A percentile compares a stretch with the other conserved stretches of the same genome.
phyloP scores from a whole-genome alignment of 768 basidiomycete species.

The Lentinula sp. region DNA sequence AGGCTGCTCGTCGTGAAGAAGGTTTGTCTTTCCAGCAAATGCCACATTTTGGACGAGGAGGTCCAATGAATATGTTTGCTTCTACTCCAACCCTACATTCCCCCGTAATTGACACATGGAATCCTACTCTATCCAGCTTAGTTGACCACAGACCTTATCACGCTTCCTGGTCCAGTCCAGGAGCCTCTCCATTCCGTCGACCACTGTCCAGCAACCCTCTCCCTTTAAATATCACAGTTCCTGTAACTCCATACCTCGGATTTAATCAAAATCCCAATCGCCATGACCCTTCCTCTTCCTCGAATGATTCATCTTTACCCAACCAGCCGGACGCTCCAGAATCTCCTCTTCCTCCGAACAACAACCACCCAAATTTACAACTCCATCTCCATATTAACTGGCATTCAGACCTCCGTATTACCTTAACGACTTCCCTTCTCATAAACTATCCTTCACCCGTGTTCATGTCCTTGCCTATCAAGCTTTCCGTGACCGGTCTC shows the following conservation, averaged over 20 bases:
- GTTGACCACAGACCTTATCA: not conserved
- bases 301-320: constrained; percentile 3
- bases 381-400: constrained; percentile 82
- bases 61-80: constrained; percentile 51
- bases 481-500: constrained; percentile 86
- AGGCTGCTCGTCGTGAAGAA: constrained; percentile 50
- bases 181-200: not conserved
- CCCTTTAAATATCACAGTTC: constrained; percentile 24
- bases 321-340: constrained; percentile 7
- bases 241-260: constrained; percentile 4
- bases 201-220: constrained; percentile 28
- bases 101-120: not conserved
- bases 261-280: not conserved
- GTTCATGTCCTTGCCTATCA: constrained; percentile 97
- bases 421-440: constrained; percentile 85
- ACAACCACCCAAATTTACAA: constrained; percentile 67
- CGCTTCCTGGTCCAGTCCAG: constrained; percentile 11
- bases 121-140: not conserved
- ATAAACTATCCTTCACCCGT: constrained; percentile 96
- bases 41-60: constrained; percentile 54
- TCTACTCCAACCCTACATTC: constrained; percentile 38
- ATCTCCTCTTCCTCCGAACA: constrained; percentile 16
- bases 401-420: constrained; percentile 83
- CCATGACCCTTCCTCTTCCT: not conserved
- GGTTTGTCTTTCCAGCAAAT: constrained; percentile 62